A percentile compares a stretch with the other conserved stretches of the same genome.
Evolutionary conservation across 352 stramenopile genomes (phyloP).

Genomic region (Pythium dissimile): DNA sequence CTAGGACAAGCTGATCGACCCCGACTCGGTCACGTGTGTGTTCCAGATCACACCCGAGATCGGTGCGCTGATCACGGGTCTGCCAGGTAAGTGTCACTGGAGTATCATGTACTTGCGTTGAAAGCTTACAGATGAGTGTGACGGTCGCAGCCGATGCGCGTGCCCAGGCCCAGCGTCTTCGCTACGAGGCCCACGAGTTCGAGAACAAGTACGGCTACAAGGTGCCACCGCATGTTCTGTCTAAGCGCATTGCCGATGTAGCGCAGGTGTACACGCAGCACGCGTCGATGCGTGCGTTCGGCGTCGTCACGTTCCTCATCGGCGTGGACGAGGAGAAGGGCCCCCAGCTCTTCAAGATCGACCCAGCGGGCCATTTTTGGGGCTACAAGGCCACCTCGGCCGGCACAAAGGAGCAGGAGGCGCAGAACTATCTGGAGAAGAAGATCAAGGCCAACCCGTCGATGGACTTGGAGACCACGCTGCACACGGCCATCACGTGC

Average conservation of each 20-base stretch:
- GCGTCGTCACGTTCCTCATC: constrained; percentile 94
- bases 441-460: constrained; percentile 90
- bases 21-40: constrained; percentile 94
- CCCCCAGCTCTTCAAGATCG: constrained; percentile 97
- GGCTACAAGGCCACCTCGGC: constrained; percentile 92
- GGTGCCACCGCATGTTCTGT: constrained; percentile 93
- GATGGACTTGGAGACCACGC: constrained; percentile 92
- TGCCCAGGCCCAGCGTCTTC: constrained; percentile 92
- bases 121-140: too few species aligned
- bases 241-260: constrained; percentile 97
- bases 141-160: constrained; percentile 79
- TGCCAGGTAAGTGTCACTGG: constrained; percentile 40
- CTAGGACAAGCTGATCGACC: constrained; percentile 93
- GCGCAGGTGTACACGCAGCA: constrained; percentile 95
- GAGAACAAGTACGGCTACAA: constrained; percentile 97
- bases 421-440: constrained; percentile 99
- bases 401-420: constrained; percentile 97
- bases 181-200: constrained; percentile 97
- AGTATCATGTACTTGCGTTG: too few species aligned
- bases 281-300: constrained; percentile 94
- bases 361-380: constrained; percentile 98
- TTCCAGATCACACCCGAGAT: constrained; percentile 96
- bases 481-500: constrained; percentile 96
- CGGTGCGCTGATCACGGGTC: constrained; percentile 94
- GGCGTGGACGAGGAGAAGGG: constrained; percentile 98